Base-by-base conservation (phyloP, 2,329 filamentous ascomycete genomes). In the Alternaria ventricosa region DNA sequence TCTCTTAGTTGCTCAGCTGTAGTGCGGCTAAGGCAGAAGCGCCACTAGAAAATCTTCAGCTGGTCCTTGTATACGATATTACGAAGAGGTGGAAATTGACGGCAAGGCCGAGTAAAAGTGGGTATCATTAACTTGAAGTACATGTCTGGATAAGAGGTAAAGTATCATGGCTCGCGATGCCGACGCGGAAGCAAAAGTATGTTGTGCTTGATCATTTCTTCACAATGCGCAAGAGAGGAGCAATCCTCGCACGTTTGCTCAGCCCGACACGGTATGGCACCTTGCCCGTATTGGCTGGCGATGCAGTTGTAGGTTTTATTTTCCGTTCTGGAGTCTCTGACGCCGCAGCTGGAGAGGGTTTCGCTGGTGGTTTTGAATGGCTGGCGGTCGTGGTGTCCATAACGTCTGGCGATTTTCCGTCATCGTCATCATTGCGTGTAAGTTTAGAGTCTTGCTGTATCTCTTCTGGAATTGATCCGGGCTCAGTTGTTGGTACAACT, bases 171-270 rank as follows among this genome's bases (percentile, higher is more conserved):
- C 20, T 22, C 10, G 11, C 13, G 33, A n/a, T 18, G 22, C n/a
- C 10, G 18, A 15, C 9, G 25, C 10, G 5, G 10, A 15, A 44
- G 41, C 36, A 46, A 1, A 20, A 27, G 41, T 20, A 27, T 20
- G 15, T 2, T 6, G 3, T 27, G 27, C 22, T 11, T 12, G 5
- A 30, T 65, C 54, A 85, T 71, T 84, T 85, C 73, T 78, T 82
- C 50, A 85, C 75, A 3, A 76, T 75, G 63, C 82, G 84, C 56
- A 86, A 74, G 47, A 86, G 69, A 9, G 84, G 83, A 45, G 84
- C 78, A 56, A 86, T 85, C 57, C 82, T 80, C 22, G 80, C 81
- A 45, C 81, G 79, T 74, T 82, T 83, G 71, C 84, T 86, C 41
- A 86, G 72, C 3, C 84, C 84, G 45, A 86, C 84, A 23, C 84